phyloP scores from a whole-genome alignment of 257 asterid genomes.

The Primulina tabacum region DNA sequence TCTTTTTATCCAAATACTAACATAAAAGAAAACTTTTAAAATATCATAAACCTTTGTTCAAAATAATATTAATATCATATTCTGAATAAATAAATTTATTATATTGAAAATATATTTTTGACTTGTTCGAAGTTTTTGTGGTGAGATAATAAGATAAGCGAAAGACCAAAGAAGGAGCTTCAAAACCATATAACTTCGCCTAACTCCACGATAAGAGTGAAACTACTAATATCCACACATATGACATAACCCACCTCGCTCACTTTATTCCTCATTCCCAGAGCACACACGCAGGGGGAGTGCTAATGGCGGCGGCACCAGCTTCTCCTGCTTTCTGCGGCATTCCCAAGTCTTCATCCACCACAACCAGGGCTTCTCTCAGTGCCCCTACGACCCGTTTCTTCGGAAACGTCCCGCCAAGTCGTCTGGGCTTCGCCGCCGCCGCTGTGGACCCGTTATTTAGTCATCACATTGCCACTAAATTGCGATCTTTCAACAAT shows the following conservation, averaged over 20 bases:
- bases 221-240: background rate
- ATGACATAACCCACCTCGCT: background rate
- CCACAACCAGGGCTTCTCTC: slow-evolving; percentile 34
- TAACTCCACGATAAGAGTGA: background rate
- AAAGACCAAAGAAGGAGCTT: background rate
- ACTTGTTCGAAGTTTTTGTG: too few species aligned
- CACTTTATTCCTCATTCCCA: background rate
- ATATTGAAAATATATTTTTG: too few species aligned
- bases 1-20: too few species aligned
- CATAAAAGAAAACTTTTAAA: too few species aligned
- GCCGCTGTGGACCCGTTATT: slow-evolving; percentile 41
- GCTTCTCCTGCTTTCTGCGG: slow-evolving; percentile 56
- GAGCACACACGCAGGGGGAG: background rate
- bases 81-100: too few species aligned
- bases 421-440: slow-evolving; percentile 51
- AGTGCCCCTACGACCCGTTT: slow-evolving; percentile 44
- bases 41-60: too few species aligned
- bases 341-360: slow-evolving; percentile 44
- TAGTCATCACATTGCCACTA: slow-evolving; percentile 43
- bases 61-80: too few species aligned
- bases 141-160: background rate
- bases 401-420: slow-evolving; percentile 49
- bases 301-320: slow-evolving; percentile 57
- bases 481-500: slow-evolving; percentile 40
- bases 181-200: background rate